Evolutionary conservation across 164 flowering plant genomes (phyloP), one percentile per base, ranked within the genome.

Genomic region (Annona cherimola): DNA sequence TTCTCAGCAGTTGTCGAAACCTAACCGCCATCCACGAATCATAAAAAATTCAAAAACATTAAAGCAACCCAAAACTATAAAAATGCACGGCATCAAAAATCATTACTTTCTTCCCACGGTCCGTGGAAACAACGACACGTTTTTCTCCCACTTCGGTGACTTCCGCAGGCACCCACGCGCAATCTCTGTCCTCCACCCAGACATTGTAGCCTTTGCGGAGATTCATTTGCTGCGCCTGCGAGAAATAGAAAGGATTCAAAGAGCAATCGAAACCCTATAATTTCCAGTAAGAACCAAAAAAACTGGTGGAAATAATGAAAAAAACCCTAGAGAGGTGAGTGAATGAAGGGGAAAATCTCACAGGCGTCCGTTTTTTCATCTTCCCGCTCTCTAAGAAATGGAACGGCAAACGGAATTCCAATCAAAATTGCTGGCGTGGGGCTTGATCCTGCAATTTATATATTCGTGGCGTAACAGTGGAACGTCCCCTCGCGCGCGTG

Each of bases 141-240:
- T 87, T 89, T 4, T 84, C 90, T 4, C 46, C 62, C 40, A 77
- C 78, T 76, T 82, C 90, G 12, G 81, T 69, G 5, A 93, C 90
- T 74, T 92, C 89, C 2, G 91, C 98, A 0, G 90, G 81, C 1
- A 85, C 81, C 98, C 97, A 93, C 5, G 96, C 97, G 66, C 72
- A 76, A 45, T 82, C 83, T 72, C 74, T 83, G 74, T 93, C 98
- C 69, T 89, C 94, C 16, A 86, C 85, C 99, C 99, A 96, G 4
- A 90, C 97, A 67, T 84, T 90, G 20, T 83, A 84, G 43, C 97
- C 97, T 74, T 81, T 86, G 2, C 94, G 87, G 46, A 89, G 72
- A 75, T 79, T 84, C 97, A 88, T 90, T 78, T 77, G 85, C 9
- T 67, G 67, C 55, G 78, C 75, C 82, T 66, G 57, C 1, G 18